A percentile compares a stretch with the other conserved stretches of the same genome.
These are phyloP conservation scores for Telopea speciosissima DNA, from an alignment of 177 flowering plant species.

Conservation along the genomic window DNA sequence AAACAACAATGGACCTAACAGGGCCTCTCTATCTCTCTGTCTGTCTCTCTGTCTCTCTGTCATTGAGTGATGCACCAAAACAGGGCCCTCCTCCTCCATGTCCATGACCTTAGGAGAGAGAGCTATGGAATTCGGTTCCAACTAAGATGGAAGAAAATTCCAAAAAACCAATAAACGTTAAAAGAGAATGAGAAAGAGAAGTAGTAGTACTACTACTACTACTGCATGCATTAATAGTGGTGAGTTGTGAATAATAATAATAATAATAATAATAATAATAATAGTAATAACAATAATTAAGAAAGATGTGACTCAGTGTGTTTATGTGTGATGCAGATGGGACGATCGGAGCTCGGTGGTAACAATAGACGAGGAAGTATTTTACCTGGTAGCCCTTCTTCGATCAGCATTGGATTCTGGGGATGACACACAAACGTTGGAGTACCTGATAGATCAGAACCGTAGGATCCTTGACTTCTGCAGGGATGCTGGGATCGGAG, in stretches of 20 bases:
- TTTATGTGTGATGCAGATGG: conserved; percentile 51
- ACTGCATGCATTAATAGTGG: too few species aligned
- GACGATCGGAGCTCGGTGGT: conserved; percentile 64
- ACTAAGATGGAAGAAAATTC: too few species aligned
- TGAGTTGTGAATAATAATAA: too few species aligned
- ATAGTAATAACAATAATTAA: not conserved
- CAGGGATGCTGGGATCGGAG: conserved; percentile 42
- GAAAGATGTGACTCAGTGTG: too few species aligned
- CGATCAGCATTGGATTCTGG: conserved; percentile 62
- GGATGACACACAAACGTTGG: conserved; percentile 47
- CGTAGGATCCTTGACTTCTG: conserved; percentile 62
- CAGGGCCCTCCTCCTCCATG: too few species aligned
- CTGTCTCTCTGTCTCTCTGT: too few species aligned
- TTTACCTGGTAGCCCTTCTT: conserved; percentile 75
- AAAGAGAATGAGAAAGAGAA: not conserved
- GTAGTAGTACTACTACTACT: too few species aligned
- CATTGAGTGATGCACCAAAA: too few species aligned
- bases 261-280: too few species aligned
- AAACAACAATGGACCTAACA: too few species aligned
- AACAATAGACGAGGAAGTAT: conserved; percentile 77
- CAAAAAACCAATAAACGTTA: not conserved
- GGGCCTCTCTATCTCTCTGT: too few species aligned
- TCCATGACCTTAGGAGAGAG: too few species aligned
- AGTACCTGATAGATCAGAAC: conserved; percentile 57
- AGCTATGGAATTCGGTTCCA: not conserved